Evolutionary conservation across 163 green algal species (phyloP).

Genomic region (Scenedesmus sp.): DNA sequence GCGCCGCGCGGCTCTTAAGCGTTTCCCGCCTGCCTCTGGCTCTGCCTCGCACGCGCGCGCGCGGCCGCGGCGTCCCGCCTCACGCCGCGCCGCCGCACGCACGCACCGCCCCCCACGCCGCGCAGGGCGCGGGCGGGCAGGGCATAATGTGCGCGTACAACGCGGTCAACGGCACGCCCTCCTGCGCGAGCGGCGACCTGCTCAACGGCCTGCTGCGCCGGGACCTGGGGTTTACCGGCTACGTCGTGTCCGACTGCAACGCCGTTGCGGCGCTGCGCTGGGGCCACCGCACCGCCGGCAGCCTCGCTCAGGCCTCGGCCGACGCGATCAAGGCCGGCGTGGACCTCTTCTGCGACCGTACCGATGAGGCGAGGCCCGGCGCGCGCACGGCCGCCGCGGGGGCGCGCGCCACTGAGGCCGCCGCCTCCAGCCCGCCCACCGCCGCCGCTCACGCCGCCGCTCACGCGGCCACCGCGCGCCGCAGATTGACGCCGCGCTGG

Average conservation of each 20-base stretch:
- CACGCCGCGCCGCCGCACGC: too few species aligned
- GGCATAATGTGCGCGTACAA: conserved; percentile 67
- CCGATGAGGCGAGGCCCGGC: conserved; percentile 1
- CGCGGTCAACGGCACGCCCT: conserved; percentile 54
- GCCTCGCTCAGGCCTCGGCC: conserved; percentile 10
- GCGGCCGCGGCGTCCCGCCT: too few species aligned
- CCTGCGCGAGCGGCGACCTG: conserved; percentile 40
- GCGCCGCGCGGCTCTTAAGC: too few species aligned
- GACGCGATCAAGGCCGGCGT: conserved; percentile 33
- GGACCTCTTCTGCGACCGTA: conserved; percentile 42
- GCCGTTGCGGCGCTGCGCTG: conserved; percentile 20
- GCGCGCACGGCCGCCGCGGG: too few species aligned
- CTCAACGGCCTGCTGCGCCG: conserved; percentile 37
- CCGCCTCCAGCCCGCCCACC: too few species aligned
- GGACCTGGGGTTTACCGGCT: conserved; percentile 51
- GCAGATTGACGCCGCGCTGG: conserved; percentile 9
- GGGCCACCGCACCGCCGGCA: conserved; percentile 6
- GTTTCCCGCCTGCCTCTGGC: too few species aligned
- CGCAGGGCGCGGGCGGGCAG: conserved; percentile 19
- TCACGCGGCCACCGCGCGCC: too few species aligned
- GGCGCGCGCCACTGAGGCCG: too few species aligned
- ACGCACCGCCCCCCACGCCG: background rate
- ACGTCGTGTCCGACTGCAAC: conserved; percentile 33
- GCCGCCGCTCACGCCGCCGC: too few species aligned
- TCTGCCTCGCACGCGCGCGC: too few species aligned